Percentiles rank a stretch among this genome's conserved stretches.
phyloP scores from a whole-genome alignment of 331 rosid genomes.

The Rosa hybrid region DNA sequence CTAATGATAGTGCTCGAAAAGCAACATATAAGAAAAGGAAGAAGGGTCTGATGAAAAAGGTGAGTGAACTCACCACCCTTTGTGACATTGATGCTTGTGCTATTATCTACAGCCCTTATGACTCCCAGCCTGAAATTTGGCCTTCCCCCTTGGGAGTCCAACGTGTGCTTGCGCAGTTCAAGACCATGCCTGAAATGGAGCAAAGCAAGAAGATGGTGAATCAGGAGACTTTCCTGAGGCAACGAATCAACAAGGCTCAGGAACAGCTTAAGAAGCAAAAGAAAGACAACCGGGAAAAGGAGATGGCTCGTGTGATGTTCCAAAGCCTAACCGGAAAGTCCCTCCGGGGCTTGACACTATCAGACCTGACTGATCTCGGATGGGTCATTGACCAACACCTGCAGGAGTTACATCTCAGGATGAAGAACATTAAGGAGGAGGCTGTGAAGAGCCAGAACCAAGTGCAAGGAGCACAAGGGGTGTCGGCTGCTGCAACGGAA shows the following conservation, averaged over 20 bases:
- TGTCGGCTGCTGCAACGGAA: not conserved
- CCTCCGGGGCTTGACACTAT: slow-evolving; percentile 26
- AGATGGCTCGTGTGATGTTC: slow-evolving; percentile 35
- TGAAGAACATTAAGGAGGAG: slow-evolving; percentile 9
- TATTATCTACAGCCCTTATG: slow-evolving; percentile 45
- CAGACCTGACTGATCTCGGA: slow-evolving; percentile 34
- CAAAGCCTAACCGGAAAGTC: slow-evolving; percentile 18
- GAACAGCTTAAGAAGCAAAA: slow-evolving; percentile 43
- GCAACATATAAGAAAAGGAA: slow-evolving; percentile 58
- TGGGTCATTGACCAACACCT: slow-evolving; percentile 34
- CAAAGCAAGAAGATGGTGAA: slow-evolving; percentile 53
- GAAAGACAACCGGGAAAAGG: slow-evolving; percentile 45
- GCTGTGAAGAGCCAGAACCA: not conserved
- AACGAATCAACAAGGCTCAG: slow-evolving; percentile 42
- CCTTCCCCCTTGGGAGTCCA: slow-evolving; percentile 34
- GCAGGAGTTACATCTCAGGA: slow-evolving; percentile 22
- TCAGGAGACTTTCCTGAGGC: slow-evolving; percentile 48
- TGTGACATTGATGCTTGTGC: slow-evolving; percentile 67
- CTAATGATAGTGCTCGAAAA: slow-evolving; percentile 50
- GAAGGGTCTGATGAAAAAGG: slow-evolving; percentile 60
- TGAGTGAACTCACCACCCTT: slow-evolving; percentile 51
- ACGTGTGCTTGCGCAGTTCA: slow-evolving; percentile 31
- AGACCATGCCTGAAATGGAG: slow-evolving; percentile 36
- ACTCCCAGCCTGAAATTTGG: slow-evolving; percentile 43
- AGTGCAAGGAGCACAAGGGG: not conserved